Conservation (phyloP, 192 early-diverging fungal genomes). For the Neocallimastix lanati region DNA sequence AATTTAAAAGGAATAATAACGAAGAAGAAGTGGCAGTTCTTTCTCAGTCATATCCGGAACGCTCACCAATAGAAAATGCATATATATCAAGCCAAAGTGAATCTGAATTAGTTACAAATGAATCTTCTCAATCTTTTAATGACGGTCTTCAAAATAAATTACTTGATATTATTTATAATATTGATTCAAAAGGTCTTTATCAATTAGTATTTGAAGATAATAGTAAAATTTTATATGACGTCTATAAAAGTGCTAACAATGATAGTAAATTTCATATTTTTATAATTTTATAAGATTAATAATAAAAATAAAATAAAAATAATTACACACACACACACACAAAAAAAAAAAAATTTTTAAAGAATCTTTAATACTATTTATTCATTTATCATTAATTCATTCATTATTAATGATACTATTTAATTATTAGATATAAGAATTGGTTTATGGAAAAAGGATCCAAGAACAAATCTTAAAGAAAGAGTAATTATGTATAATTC, state of each 20-base stretch:
- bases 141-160: background rate
- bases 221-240: background rate
- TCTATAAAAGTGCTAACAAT: background rate
- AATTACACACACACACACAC: too few species aligned
- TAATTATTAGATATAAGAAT: background rate
- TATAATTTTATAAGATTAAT: too few species aligned
- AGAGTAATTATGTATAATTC: background rate
- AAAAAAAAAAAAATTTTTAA: too few species aligned
- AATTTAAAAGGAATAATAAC: too few species aligned
- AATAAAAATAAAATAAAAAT: too few species aligned
- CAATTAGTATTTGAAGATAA: background rate
- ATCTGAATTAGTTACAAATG: background rate
- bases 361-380: too few species aligned
- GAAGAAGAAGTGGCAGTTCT: too few species aligned
- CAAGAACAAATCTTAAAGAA: background rate
- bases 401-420: too few species aligned
- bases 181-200: background rate
- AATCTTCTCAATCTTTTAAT: background rate
- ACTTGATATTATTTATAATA: background rate
- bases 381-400: too few species aligned
- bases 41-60: background rate
- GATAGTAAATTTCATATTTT: background rate
- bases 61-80: background rate
- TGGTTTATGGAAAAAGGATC: background rate
- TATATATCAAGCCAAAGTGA: background rate